These are phyloP conservation scores for Venturia effusa DNA, from an alignment of 2,329 filamentous ascomycete species.

Conservation along the genomic window DNA sequence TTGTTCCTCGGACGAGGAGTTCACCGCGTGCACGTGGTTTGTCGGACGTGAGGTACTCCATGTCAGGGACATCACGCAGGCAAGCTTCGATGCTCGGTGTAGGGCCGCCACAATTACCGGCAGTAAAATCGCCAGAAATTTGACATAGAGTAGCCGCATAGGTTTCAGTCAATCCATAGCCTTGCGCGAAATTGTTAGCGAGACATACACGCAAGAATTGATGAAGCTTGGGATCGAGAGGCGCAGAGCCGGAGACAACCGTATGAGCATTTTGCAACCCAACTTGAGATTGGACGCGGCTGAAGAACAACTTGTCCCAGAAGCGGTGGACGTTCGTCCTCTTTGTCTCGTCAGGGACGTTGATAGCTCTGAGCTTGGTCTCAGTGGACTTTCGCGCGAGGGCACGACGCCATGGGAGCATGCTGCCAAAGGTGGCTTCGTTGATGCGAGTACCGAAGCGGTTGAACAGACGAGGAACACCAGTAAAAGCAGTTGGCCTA, in stretches of 20 bases:
- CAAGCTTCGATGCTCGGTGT: constrained; percentile 61
- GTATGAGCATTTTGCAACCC: constrained; percentile 62
- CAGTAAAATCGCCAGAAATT: constrained; percentile 55
- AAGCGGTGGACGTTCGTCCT: constrained; percentile 70
- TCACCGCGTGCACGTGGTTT: constrained; percentile 86
- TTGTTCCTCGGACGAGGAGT: constrained; percentile 70
- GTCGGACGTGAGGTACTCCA: constrained; percentile 83
- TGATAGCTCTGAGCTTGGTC: constrained; percentile 70
- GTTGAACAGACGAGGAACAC: constrained; percentile 85
- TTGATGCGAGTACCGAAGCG: constrained; percentile 78
- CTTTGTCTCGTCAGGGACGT: constrained; percentile 53
- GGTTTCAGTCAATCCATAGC: constrained; percentile 89
- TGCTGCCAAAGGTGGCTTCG: constrained; percentile 63
- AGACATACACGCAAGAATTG: constrained; percentile 80
- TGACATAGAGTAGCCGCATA: constrained; percentile 71
- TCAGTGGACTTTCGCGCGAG: constrained; percentile 70
- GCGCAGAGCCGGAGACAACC: constrained; percentile 83
- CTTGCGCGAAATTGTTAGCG: constrained; percentile 68
- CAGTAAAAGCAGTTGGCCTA: constrained; percentile 71
- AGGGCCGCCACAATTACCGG: constrained; percentile 73
- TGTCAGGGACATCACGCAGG: constrained; percentile 78
- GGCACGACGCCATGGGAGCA: constrained; percentile 62
- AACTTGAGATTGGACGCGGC: constrained; percentile 73
- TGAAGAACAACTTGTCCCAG: constrained; percentile 81
- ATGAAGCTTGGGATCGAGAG: constrained; percentile 78